Evolutionary conservation across 2,329 filamentous ascomycete species (phyloP).

Genomic region (Myriangium duriaei): DNA sequence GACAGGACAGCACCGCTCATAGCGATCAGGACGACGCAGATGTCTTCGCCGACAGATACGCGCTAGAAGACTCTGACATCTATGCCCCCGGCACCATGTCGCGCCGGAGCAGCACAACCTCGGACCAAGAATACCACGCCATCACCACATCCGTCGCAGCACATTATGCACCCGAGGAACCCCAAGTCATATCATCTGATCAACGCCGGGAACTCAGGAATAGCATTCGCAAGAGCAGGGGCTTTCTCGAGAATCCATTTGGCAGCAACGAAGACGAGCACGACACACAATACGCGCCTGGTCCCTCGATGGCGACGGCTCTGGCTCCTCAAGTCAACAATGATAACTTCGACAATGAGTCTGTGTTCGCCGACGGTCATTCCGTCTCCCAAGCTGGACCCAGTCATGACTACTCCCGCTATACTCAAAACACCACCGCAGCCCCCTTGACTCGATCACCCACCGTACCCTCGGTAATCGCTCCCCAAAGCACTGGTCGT

Average conservation of each 20-base stretch:
- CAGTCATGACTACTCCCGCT: slow-evolving; percentile 76
- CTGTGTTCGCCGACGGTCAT: not conserved
- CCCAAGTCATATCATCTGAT: slow-evolving; percentile 6
- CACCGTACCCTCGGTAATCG: slow-evolving; percentile 53
- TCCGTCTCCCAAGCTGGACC: slow-evolving; percentile 48
- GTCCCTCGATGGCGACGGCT: slow-evolving; percentile 12
- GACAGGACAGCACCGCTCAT: slow-evolving; percentile 19
- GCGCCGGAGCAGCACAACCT: slow-evolving; percentile 11
- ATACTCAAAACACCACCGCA: slow-evolving; percentile 53
- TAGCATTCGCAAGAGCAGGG: slow-evolving; percentile 21
- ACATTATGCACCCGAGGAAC: slow-evolving; percentile 18
- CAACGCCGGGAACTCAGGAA: slow-evolving; percentile 13
- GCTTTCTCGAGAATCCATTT: slow-evolving; percentile 21
- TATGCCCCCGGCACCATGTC: slow-evolving; percentile 25
- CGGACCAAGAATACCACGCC: slow-evolving; percentile 14
- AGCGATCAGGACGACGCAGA: slow-evolving; percentile 23
- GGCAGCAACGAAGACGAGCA: slow-evolving; percentile 23
- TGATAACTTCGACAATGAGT: slow-evolving; percentile 14
- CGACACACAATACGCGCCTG: slow-evolving; percentile 14
- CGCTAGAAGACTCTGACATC: slow-evolving; percentile 29
- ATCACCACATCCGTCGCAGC: slow-evolving; percentile 21
- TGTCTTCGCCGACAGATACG: slow-evolving; percentile 38
- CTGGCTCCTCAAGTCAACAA: slow-evolving; percentile 10
- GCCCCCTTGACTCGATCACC: slow-evolving; percentile 38
- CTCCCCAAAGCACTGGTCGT: slow-evolving; percentile 29